phyloP scores from a whole-genome alignment of 345 rosid species.

The Limnanthes douglasii region DNA sequence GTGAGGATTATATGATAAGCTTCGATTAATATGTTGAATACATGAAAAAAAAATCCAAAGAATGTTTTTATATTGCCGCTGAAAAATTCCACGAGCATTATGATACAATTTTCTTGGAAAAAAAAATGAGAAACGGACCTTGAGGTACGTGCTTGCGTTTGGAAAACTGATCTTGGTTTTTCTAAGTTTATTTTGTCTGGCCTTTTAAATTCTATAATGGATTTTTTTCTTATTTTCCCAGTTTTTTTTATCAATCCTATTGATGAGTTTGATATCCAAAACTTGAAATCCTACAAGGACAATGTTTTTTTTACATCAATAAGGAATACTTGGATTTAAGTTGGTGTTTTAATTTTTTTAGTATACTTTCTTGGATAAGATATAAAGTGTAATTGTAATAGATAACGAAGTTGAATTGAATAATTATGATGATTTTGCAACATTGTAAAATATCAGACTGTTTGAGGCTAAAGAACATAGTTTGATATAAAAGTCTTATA shows the following conservation, averaged over 20 bases:
- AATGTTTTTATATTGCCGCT: conserved; percentile 73
- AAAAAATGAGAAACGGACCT: conserved; percentile 68
- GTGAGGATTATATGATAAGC: conserved; percentile 86
- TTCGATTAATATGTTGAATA: conserved; percentile 96
- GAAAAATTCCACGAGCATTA: conserved; percentile 78
- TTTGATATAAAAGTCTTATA: not conserved
- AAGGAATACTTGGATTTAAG: conserved; percentile 96
- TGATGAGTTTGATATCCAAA: conserved; percentile 88
- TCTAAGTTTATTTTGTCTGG: not conserved
- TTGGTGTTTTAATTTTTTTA: conserved; percentile 12
- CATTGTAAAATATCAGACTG: no score
- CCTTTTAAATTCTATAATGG: conserved; percentile 2
- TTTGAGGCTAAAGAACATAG: not conserved
- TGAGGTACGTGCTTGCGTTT: conserved; percentile 34
- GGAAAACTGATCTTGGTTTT: not conserved
- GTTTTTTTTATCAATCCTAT: conserved; percentile 91
- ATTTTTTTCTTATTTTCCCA: conserved; percentile 9
- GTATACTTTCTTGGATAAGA: no score
- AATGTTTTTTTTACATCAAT: conserved; percentile 89
- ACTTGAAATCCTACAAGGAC: conserved; percentile 81
- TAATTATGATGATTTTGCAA: no score
- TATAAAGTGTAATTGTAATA: no score
- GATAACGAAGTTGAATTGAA: no score
- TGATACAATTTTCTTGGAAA: conserved; percentile 94
- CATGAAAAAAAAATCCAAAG: conserved; percentile 94